Percentiles rank a stretch among this genome's conserved stretches.
Conservation (phyloP, 306 rosid genomes). For the Luffa acutangula region DNA sequence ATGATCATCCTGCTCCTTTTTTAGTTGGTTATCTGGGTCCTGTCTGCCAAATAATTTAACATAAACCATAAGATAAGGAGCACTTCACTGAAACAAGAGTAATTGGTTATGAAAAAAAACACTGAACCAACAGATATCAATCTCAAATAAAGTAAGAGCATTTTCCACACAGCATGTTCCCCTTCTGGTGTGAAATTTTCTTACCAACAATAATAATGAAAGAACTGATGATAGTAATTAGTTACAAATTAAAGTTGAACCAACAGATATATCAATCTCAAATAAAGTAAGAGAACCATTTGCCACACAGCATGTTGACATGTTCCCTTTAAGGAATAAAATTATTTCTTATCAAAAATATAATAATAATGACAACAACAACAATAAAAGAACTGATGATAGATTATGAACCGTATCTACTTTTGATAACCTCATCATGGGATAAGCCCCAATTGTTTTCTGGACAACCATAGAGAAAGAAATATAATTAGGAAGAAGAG, state of each 20-base stretch:
- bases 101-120: background rate
- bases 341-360: background rate
- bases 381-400: background rate
- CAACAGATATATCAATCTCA: background rate
- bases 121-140: background rate
- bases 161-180: conserved; percentile 1
- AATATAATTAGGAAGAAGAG: background rate
- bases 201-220: background rate
- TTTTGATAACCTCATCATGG: background rate
- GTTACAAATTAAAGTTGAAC: background rate
- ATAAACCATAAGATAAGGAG: conserved; percentile 18
- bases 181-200: background rate
- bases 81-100: background rate
- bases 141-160: background rate
- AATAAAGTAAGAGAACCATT: background rate
- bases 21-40: conserved; percentile 27
- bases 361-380: background rate
- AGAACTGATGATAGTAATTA: background rate
- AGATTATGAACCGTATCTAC: background rate
- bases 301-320: background rate
- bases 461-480: conserved; percentile 1
- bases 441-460: background rate
- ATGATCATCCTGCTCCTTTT: conserved; percentile 26
- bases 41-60: conserved; percentile 45
- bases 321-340: background rate